Base-by-base conservation (phyloP, 257 asterid genomes). In the Eustoma russellianum region DNA sequence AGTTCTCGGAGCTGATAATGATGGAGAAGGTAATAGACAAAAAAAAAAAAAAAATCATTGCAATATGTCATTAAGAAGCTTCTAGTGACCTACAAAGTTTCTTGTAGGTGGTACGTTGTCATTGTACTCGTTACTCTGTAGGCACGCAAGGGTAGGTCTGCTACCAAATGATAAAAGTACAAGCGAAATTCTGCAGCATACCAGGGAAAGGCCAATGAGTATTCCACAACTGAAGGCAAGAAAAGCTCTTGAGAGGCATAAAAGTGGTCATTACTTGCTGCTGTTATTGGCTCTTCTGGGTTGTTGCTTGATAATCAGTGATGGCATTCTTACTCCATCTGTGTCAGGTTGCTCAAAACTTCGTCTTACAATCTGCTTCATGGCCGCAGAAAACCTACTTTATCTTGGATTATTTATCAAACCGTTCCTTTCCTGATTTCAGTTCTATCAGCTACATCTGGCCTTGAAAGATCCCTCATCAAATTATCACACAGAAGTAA, bases 81-180 rank as follows among this genome's bases (percentile, higher is more conserved):
- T 53, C 58, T 44, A n/a, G n/a, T 59, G 63, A 64, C 48, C 43
- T 52, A 51, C 48, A 13, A 59, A 65, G 61, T 33, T 56, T 6
- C 17, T 65, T 82, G 74, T 85, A 91, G 98, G 98, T 56, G 98
- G 98, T 62, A 91, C 98, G 5, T 84, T 87, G 80, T 71, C 96
- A 2, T 71, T 91, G 41, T 91, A 91, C 69, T 84, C 98, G 1
- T 68, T 87, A 57, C 89, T 91, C 14, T 91, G 98, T 60, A 70
- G 89, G 72, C 79, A 81, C 53, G 93, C 95, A 11, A 80, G 75
- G 48, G 93, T 91, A 53, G 95, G 96, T 46, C 67, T 87, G 53
- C 83, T 91, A 62, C 98, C 96, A n/a, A 53, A 70, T 55, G 83
- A 75, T 63, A 66, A 63, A 69, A 68, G 74, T 61, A 66, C 81